Evolutionary conservation across 176 grass and related monocot species (phyloP).

Genomic region (Oryza rufipogon): DNA sequence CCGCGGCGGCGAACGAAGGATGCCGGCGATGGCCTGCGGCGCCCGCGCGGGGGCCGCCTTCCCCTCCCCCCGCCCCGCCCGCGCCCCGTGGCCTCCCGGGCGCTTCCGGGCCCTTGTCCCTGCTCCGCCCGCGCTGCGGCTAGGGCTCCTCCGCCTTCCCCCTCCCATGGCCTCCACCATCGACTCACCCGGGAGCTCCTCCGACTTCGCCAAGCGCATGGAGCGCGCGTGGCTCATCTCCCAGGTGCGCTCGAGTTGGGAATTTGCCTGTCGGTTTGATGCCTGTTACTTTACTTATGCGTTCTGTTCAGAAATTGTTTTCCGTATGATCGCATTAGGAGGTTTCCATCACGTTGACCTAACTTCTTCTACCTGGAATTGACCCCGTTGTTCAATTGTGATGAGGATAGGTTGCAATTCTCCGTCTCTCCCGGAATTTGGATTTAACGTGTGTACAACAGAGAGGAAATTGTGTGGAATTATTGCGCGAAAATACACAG

Average conservation of each 20-base stretch:
- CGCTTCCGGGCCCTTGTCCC: constrained; percentile 29
- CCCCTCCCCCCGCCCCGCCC: not conserved
- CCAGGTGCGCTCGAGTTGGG: constrained; percentile 44
- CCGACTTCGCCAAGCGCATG: constrained; percentile 73
- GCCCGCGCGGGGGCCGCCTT: constrained; percentile 1
- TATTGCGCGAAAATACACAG: not conserved
- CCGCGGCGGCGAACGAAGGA: constrained; percentile 32
- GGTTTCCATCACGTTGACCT: not conserved
- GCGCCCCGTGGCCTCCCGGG: constrained; percentile 4
- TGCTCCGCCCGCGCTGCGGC: not conserved
- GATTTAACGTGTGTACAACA: not conserved
- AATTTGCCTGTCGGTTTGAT: not conserved
- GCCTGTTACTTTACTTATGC: too few relatives aligned
- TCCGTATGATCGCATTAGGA: not conserved
- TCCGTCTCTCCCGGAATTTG: not conserved
- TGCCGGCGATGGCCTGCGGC: constrained; percentile 50
- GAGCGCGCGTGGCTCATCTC: constrained; percentile 92
- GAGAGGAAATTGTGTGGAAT: not conserved
- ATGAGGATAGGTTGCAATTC: not conserved
- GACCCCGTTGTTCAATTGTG: not conserved
- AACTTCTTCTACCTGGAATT: not conserved
- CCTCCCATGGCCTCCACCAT: constrained; percentile 64
- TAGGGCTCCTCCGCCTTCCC: not conserved
- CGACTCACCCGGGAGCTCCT: constrained; percentile 68
- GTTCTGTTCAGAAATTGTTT: not conserved